Evolutionary conservation across 345 rosid genomes (phyloP).

Genomic region (Balakata baccata): DNA sequence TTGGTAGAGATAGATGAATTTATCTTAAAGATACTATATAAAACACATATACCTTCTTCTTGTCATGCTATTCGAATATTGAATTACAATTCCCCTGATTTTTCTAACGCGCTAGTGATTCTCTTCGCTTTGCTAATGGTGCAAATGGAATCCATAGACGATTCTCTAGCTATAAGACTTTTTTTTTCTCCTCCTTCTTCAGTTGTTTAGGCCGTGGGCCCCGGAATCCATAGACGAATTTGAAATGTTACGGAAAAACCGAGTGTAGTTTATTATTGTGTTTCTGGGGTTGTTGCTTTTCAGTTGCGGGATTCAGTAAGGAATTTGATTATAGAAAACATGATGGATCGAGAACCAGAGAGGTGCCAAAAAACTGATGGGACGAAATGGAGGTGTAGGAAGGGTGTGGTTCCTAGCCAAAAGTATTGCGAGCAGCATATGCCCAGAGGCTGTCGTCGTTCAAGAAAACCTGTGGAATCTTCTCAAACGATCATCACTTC

Average conservation of each 20-base stretch:
- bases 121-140: constrained; percentile 18
- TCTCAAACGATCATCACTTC: constrained; percentile 26
- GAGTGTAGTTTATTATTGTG: background rate
- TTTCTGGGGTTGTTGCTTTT: constrained; percentile 13
- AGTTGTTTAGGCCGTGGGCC: too few relatives aligned
- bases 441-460: constrained; percentile 65
- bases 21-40: too few relatives aligned
- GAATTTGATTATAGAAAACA: constrained; percentile 25
- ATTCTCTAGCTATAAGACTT: constrained; percentile 28
- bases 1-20: too few relatives aligned
- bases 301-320: constrained; percentile 38
- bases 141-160: constrained; percentile 8
- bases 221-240: too few relatives aligned
- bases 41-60: too few relatives aligned
- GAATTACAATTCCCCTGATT: too few relatives aligned
- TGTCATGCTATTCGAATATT: too few relatives aligned
- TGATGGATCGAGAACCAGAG: constrained; percentile 48
- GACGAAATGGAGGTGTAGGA: constrained; percentile 75
- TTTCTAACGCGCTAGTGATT: constrained; percentile 33
- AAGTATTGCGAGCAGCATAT: constrained; percentile 72
- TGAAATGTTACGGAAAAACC: too few relatives aligned
- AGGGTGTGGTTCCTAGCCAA: constrained; percentile 40
- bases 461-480: constrained; percentile 89
- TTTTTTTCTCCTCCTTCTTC: too few relatives aligned
- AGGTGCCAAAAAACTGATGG: constrained; percentile 85